Evolutionary conservation across 1,139 yeast species (phyloP).

Genomic region (Spathaspora sp.): DNA sequence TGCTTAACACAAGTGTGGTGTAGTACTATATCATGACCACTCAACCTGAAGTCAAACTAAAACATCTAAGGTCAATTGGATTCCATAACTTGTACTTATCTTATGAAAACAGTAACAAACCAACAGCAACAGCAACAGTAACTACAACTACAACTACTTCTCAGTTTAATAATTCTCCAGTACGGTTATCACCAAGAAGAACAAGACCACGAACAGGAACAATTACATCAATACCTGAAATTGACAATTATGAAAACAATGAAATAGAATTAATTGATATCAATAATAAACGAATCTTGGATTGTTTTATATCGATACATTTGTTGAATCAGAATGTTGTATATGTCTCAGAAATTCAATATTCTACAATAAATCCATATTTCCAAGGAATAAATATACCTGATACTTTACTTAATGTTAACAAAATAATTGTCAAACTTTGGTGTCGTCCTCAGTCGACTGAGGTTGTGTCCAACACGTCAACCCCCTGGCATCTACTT

Average conservation of each 20-base stretch:
- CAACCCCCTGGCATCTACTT: slow-evolving; percentile 22
- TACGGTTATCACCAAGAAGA: neutral
- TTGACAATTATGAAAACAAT: slow-evolving; percentile 7
- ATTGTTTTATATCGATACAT: slow-evolving; percentile 31
- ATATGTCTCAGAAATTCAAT: slow-evolving; percentile 37
- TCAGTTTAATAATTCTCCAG: neutral
- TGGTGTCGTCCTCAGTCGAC: slow-evolving; percentile 19
- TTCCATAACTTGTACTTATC: slow-evolving; percentile 7
- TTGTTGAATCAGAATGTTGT: slow-evolving; percentile 19
- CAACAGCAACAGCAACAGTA: too few relatives aligned
- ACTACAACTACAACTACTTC: slow-evolving; percentile 8
- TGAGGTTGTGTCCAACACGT: slow-evolving; percentile 5
- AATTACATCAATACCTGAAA: slow-evolving; percentile 6
- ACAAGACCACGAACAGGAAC: slow-evolving; percentile 5
- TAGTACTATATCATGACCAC: neutral
- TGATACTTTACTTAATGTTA: slow-evolving; percentile 11
- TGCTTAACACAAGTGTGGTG: neutral
- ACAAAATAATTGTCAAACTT: slow-evolving; percentile 22
- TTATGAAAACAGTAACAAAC: slow-evolving; percentile 1
- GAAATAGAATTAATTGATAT: slow-evolving; percentile 8
- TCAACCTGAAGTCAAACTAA: slow-evolving; percentile 5
- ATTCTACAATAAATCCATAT: slow-evolving; percentile 26
- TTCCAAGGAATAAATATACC: slow-evolving; percentile 33
- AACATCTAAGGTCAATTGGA: slow-evolving; percentile 5
- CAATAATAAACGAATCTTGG: slow-evolving; percentile 20